These are phyloP conservation scores for Malassezia yamatoensis DNA, from an alignment of 1,284 basidiomycete species.

Conservation along the genomic window DNA sequence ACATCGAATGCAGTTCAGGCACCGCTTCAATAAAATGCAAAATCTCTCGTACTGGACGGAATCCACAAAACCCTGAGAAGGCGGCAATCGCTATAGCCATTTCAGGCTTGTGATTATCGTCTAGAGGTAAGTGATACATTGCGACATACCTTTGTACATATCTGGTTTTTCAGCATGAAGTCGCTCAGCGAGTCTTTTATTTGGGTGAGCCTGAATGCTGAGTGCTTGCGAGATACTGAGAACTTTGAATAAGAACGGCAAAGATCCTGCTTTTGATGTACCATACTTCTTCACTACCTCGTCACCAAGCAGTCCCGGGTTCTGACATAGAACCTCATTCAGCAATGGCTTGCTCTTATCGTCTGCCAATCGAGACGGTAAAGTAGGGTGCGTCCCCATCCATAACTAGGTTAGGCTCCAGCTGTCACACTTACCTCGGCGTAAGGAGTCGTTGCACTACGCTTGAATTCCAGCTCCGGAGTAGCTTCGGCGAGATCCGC, in stretches of 20 bases:
- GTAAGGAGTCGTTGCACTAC: constrained; percentile 27
- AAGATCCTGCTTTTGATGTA: constrained; percentile 17
- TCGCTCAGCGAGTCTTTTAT: constrained; percentile 72
- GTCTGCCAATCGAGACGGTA: constrained; percentile 61
- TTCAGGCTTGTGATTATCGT: constrained; percentile 92
- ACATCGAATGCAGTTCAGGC: constrained; percentile 61
- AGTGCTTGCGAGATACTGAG: constrained; percentile 84
- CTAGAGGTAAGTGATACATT: constrained; percentile 49
- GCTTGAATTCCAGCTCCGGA: constrained; percentile 19
- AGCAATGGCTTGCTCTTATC: constrained; percentile 15
- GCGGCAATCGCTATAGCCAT: constrained; percentile 91
- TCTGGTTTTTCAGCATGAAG: constrained; percentile 67
- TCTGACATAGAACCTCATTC: constrained; percentile 19
- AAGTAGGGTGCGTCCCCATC: constrained; percentile 94
- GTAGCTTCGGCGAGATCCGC: constrained; percentile 33
- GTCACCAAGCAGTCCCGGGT: constrained; percentile 29
- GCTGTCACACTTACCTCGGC: constrained; percentile 18
- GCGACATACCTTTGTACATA: constrained; percentile 70
- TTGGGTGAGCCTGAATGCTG: constrained; percentile 93
- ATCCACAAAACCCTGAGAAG: constrained; percentile 84
- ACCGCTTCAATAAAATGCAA: constrained; percentile 59
- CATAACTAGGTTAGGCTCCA: constrained; percentile 51
- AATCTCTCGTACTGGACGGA: constrained; percentile 67
- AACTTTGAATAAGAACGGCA: constrained; percentile 47
- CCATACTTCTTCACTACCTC: constrained; percentile 19